Evolutionary conservation across 78 protist genomes (phyloP), one percentile per base, ranked within the genome.

Genomic region (Diacronema lutheri): DNA sequence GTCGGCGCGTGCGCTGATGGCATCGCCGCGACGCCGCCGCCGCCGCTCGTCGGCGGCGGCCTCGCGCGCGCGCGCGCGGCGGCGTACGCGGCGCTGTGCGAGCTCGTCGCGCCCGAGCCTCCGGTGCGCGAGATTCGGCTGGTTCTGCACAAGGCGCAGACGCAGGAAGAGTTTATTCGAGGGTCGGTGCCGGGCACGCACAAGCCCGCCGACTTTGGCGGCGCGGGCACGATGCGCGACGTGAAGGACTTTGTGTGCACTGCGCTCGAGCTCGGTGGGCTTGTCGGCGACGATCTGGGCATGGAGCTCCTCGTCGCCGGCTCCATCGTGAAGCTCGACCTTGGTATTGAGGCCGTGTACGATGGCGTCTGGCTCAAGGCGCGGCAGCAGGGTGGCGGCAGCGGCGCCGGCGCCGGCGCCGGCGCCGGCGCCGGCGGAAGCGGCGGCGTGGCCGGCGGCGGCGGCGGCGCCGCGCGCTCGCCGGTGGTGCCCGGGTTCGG

Each of bases 141-240:
- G 61, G 4, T 37, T 35, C 72, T 95, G 23, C 38, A 35, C 29
- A 95, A 95, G 90, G 20, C 89, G n/a, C 60, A 83, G 38, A 74
- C 94, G n/a, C 98, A 96, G 80, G 98, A 96, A 44, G 98, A 96
- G 79, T 96, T 88, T 72, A 94, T 96, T 60, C 93, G 97, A 23
- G 98, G 98, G 13, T 19, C 88, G 31, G 92, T 96, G 97, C 66
- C 86, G 29, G 60, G 89, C 72, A 92, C 91, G 56, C 97, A 96
- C 61, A 92, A 94, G 74, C 1, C 90, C 25, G 69, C 92, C 37
- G 46, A n/a, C 37, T n/a, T n/a, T n/a, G 38, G 64, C 10, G 26
- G 94, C 20, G 96, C 94, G 57, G 90, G 90, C 65, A 66, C 89
- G n/a, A 96, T 96, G 98, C 77, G 96, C 40, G 92, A 95, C 69